Evolutionary conservation across 2,329 filamentous ascomycete species (phyloP), one percentile per base, ranked within the genome.

Genomic region (Epichloe coenophiala): DNA sequence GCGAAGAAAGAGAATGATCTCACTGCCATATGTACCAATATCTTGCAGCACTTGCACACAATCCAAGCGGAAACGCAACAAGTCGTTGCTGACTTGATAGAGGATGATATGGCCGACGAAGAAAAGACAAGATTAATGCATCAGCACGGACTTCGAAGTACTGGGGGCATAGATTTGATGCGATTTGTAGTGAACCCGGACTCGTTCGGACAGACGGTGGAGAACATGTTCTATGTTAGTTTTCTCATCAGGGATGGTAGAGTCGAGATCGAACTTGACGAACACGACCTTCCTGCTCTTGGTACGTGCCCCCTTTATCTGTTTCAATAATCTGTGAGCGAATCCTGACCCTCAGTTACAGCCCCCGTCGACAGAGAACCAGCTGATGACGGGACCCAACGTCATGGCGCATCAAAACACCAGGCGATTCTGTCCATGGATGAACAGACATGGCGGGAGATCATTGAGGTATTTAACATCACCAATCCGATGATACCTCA

Each of bases 151-250:
- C 70, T 95, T 13, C 76, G 81, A 12, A 73, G 75, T 17, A 81
- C 81, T 2, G 83, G 82, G 1, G 86, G 87, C 15, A 78, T 95
- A 3, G 81, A 86, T 47, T 68, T 96, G 12, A 84, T 96, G 64
- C 81, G 85, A 48, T 97, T 96, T 58, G 87, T 89, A 40, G 78
- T 97, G 56, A 95, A 98, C 59, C 93, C 93, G 0, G 72, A 72
- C 39, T 95, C 88, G 1, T 98, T 97, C 60, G 88, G 88, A 0
- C 93, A 98, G 66, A 95, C 89, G 0, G 83, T 98, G 6, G 93
- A 98, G 64, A 98, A 98, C 60, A 74, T 98, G 59, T 98, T 98
- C 66, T 97, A 97, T 64, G 80, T 95, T 58, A 94, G 88, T 63
- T 98, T 98, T 62, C 70, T 98, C 54, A 88, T 97, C 53, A 81